phyloP scores from a whole-genome alignment of 148 eudicot species.

The Talinum fruticosum region DNA sequence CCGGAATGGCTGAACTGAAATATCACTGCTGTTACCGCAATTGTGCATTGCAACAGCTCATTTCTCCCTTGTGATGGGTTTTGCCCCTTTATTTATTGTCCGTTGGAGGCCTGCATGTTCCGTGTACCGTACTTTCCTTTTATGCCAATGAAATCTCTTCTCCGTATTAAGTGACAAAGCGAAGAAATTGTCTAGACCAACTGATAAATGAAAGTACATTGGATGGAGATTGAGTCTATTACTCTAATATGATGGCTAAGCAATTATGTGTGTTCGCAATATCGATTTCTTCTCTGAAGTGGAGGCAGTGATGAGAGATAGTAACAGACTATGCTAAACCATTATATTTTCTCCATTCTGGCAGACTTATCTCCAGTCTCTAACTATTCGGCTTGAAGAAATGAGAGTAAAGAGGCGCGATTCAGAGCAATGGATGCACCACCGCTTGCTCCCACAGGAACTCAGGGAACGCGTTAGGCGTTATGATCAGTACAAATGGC shows the following conservation, averaged over 20 bases:
- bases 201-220: background rate
- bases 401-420: slow-evolving; percentile 97
- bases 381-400: slow-evolving; percentile 86
- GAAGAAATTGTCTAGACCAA: background rate
- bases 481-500: slow-evolving; percentile 91
- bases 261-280: background rate
- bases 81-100: background rate
- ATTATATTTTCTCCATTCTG: slow-evolving; percentile 14
- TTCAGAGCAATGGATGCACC: slow-evolving; percentile 98
- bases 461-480: slow-evolving; percentile 87
- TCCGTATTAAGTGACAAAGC: background rate
- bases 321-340: slow-evolving; percentile 5
- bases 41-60: background rate
- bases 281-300: background rate
- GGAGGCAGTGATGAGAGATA: background rate
- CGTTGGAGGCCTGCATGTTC: background rate
- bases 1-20: too few relatives aligned
- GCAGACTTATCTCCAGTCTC: slow-evolving; percentile 92
- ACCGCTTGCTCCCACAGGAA: slow-evolving; percentile 77
- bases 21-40: background rate
- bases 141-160: background rate
- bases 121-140: background rate
- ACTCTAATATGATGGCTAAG: background rate
- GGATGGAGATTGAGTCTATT: background rate
- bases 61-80: background rate